These are phyloP conservation scores for Wickerhamomyces queroliae DNA, from an alignment of 805 yeast species.

Conservation along the genomic window DNA sequence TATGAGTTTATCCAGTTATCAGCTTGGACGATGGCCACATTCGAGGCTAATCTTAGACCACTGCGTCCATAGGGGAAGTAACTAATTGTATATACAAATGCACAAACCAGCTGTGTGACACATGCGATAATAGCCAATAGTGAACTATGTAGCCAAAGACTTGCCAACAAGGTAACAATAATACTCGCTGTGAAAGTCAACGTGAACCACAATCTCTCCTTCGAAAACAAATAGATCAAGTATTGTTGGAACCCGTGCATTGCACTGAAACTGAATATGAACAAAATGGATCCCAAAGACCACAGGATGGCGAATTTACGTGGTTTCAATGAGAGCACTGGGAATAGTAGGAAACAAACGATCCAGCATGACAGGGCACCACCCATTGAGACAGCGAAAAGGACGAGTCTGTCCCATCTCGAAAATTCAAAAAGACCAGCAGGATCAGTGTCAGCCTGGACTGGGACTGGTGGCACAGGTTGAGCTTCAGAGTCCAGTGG, in stretches of 20 bases:
- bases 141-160: constrained; percentile 8
- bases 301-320: constrained; percentile 14
- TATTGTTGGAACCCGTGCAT: constrained; percentile 10
- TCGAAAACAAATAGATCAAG: constrained; percentile 9
- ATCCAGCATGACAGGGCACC: constrained; percentile 15
- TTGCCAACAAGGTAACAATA: constrained; percentile 6
- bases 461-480: not conserved
- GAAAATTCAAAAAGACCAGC: constrained; percentile 3
- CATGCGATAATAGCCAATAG: constrained; percentile 8
- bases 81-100: constrained; percentile 12
- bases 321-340: constrained; percentile 13
- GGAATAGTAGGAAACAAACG: constrained; percentile 13
- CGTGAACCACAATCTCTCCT: constrained; percentile 16
- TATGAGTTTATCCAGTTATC: constrained; percentile 14
- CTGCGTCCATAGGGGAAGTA: constrained; percentile 17
- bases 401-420: constrained; percentile 11
- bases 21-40: constrained; percentile 11
- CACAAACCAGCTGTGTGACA: constrained; percentile 7
- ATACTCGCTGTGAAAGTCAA: constrained; percentile 8
- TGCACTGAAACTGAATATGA: constrained; percentile 11
- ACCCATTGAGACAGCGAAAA: constrained; percentile 16
- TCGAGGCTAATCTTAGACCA: constrained; percentile 12
- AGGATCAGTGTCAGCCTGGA: not conserved
- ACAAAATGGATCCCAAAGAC: constrained; percentile 13
- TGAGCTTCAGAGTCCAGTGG: constrained; percentile 8